Percentiles rank a stretch among this genome's conserved stretches.
phyloP scores from a whole-genome alignment of 192 early-diverging fungal species.

The Gonapodya prolifera region DNA sequence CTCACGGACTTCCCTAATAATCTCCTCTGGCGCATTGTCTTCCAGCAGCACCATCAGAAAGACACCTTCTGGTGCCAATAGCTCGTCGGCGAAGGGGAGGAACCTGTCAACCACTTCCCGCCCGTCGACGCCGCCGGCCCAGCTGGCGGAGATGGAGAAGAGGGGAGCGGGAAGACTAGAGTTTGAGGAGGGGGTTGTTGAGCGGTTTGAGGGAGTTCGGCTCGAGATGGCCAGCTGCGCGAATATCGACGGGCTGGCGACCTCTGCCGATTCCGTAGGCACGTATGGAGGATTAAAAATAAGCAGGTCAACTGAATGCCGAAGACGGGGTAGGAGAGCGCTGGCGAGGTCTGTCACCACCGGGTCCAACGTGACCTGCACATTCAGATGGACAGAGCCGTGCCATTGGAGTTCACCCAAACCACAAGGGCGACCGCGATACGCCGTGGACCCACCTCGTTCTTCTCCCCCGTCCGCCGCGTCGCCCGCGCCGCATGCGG shows the following conservation, averaged over 20 bases:
- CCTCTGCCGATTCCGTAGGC: slow-evolving; percentile 67
- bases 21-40: slow-evolving; percentile 76
- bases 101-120: slow-evolving; percentile 72
- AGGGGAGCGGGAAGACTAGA: no score
- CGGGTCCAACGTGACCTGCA: slow-evolving; percentile 42
- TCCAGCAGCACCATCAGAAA: slow-evolving; percentile 79
- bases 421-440: no score
- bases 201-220: no score
- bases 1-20: slow-evolving; percentile 42
- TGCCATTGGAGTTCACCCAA: no score
- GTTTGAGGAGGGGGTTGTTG: no score
- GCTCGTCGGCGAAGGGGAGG: slow-evolving; percentile 45
- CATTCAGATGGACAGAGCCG: background rate
- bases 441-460: no score
- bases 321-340: slow-evolving; percentile 38
- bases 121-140: slow-evolving; percentile 90
- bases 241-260: slow-evolving; percentile 44
- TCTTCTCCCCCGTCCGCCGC: slow-evolving; percentile 39
- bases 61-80: slow-evolving; percentile 55
- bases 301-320: slow-evolving; percentile 56
- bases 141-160: slow-evolving; percentile 77
- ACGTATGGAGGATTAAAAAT: slow-evolving; percentile 97
- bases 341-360: slow-evolving; percentile 49
- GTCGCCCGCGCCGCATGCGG: slow-evolving; percentile 56
- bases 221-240: no score